Base-by-base conservation (phyloP, 805 yeast genomes). In the Zygotorulaspora sp. region DNA sequence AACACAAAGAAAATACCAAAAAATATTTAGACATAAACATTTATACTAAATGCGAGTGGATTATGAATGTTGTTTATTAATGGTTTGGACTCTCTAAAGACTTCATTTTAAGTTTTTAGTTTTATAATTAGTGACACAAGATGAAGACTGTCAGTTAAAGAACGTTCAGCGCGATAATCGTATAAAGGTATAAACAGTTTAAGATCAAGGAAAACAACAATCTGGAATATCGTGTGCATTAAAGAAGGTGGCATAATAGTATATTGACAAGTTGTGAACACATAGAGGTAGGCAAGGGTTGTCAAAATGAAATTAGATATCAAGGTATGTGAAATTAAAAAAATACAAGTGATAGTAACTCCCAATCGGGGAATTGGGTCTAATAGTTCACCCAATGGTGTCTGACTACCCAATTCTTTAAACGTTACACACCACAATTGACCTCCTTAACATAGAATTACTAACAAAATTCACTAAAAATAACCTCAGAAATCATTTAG, bases 401-500 rank as follows among this genome's bases (percentile, higher is more conserved):
- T 26, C 9, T n/a, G 22, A 12, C 16, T 36, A 23, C 15, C 16
- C 19, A 14, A 18, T 14, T 27, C 47, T 75, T 73, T 54, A 63
- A 72, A 41, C 71, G 4, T 26, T 5, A 26, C 8, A 14, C 14
- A 26, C 8, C 10, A 5, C n/a, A 5, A 5, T 5, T 5, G 5
- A 12, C 66, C 58, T 72, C 11, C 16, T 17, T 20, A n/a, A 12
- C 5, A 15, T 10, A 7, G 14, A 30, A 9, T 29, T 38, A 38
- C 42, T 38, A 30, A 38, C 42, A 9, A n/a, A 14, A 10, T 9
- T 21, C 6, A 15, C 16, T 32, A 32, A 9, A 9, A 18, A 18
- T n/a, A 22, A 18, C 20, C 25, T 28, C 58, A 82, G 75, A 86
- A 84, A 70, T 81, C 81, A 54, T 85, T 89, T 65, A 82, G 87